A percentile compares a stretch with the other conserved stretches of the same genome.
Evolutionary conservation across 2,329 filamentous ascomycete genomes (phyloP).

Genomic region (Botrytis elliptica): DNA sequence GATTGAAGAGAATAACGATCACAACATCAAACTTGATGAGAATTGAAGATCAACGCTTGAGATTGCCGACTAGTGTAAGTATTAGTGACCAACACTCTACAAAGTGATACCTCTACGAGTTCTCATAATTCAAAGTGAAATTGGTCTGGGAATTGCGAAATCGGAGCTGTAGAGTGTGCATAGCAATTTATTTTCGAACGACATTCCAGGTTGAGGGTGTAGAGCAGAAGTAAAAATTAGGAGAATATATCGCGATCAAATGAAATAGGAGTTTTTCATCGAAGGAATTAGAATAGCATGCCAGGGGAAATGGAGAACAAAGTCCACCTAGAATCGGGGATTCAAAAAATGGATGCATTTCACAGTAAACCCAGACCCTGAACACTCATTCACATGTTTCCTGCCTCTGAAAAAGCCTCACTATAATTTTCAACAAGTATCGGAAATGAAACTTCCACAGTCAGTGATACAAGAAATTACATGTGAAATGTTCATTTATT

Average conservation of each 20-base stretch:
- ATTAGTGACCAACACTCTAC: background rate
- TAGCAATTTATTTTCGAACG: too few relatives aligned
- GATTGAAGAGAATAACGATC: background rate
- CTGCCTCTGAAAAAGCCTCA: background rate
- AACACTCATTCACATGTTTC: background rate
- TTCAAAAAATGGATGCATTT: background rate
- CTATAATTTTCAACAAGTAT: background rate
- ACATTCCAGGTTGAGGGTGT: background rate
- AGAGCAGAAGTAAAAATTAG: background rate
- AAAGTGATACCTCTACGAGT: background rate
- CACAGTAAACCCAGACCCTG: background rate
- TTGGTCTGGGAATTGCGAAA: background rate
- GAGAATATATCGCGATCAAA: background rate
- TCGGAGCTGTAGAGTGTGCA: background rate
- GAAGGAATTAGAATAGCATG: background rate
- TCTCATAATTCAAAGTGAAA: background rate
- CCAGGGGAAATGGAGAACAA: background rate
- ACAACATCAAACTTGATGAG: background rate
- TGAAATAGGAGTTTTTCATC: background rate
- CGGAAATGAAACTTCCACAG: background rate
- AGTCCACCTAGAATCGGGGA: background rate
- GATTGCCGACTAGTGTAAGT: background rate
- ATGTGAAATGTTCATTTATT: background rate
- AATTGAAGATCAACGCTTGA: background rate
- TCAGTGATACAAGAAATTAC: background rate